Conservation (phyloP, 257 asterid species). For the Solanum sejunctum region DNA sequence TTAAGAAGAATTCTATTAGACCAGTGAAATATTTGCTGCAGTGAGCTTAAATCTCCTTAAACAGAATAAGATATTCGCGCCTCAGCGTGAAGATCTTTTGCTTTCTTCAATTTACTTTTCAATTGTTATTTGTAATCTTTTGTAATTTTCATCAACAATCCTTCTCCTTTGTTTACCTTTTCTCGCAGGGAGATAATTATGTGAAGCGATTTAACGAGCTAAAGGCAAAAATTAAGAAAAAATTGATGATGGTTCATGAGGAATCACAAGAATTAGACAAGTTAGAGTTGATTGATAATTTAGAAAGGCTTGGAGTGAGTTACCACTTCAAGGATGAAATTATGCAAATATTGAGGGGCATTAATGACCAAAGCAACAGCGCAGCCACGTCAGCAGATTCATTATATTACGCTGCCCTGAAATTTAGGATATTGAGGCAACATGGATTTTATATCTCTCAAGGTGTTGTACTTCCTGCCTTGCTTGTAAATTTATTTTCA, state of each 20-base stretch:
- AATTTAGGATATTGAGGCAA: slow-evolving; percentile 11
- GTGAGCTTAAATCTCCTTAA: too few relatives aligned
- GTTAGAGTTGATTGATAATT: slow-evolving; percentile 3
- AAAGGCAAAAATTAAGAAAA: not conserved
- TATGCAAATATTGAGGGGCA: not conserved
- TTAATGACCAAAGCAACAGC: not conserved
- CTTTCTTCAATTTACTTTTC: too few relatives aligned
- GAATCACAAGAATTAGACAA: not conserved
- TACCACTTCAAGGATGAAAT: slow-evolving; percentile 25
- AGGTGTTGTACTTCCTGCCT: not conserved
- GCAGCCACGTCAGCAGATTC: not conserved
- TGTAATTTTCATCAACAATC: too few relatives aligned
- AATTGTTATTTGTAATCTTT: too few relatives aligned
- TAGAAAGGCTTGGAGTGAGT: slow-evolving; percentile 23
- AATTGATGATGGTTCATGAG: not conserved
- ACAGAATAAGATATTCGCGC: too few relatives aligned
- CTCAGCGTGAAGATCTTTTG: too few relatives aligned
- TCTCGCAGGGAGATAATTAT: not conserved
- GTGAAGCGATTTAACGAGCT: not conserved
- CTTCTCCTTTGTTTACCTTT: too few relatives aligned
- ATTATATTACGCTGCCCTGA: slow-evolving; percentile 14
- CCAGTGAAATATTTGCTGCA: too few relatives aligned
- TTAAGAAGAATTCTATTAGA: too few relatives aligned
- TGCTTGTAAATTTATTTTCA: too few relatives aligned
- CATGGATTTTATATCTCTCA: not conserved